Percentiles rank a stretch among this genome's conserved stretches.
Evolutionary conservation across 2,329 filamentous ascomycete genomes (phyloP).

Genomic region (Xylariaceae sp.): DNA sequence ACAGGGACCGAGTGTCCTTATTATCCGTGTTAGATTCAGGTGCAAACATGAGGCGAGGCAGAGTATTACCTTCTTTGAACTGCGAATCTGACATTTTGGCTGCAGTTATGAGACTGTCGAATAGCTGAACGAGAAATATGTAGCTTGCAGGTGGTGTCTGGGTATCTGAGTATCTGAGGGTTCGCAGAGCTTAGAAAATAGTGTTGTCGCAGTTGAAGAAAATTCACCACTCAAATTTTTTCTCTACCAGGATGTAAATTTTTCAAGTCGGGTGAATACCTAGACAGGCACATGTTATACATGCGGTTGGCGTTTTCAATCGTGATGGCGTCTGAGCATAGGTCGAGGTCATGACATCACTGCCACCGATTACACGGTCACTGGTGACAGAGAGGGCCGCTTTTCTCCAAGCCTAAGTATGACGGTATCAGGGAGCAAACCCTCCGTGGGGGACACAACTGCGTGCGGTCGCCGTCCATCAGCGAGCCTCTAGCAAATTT

Average conservation of each 20-base stretch:
- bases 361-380: conserved; percentile 13
- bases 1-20: conserved; percentile 36
- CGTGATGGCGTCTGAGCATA: background rate
- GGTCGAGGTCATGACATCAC: conserved; percentile 27
- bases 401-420: conserved; percentile 16
- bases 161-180: no score
- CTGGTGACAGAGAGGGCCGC: conserved; percentile 14
- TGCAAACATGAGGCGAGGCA: no score
- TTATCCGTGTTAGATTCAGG: background rate
- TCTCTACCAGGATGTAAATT: background rate
- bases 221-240: background rate
- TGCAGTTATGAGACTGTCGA: background rate
- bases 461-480: no score
- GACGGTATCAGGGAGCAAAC: conserved; percentile 16
- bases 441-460: conserved; percentile 4
- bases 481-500: no score
- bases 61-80: conserved; percentile 15
- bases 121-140: background rate
- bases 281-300: background rate
- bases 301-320: no score
- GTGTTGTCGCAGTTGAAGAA: background rate
- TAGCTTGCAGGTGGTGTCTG: conserved; percentile 2
- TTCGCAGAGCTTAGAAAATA: background rate
- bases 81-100: conserved; percentile 16
- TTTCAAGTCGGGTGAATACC: conserved; percentile 3